Conservation (phyloP, 75 land plant genomes). For the Sequoia sempervirens region DNA sequence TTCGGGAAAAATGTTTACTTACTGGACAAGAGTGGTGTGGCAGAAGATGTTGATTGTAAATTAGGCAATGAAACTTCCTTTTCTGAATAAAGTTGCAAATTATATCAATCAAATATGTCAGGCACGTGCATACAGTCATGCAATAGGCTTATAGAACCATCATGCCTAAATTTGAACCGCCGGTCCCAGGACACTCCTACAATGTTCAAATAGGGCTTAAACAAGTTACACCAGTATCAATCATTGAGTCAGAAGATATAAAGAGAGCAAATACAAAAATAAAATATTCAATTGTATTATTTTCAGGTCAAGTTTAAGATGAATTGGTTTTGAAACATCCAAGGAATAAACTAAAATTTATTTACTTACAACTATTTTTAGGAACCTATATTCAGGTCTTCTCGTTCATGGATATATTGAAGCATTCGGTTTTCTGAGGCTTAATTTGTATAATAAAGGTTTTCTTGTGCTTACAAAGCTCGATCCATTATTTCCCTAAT, state of each 20-base stretch:
- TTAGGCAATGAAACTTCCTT: not conserved
- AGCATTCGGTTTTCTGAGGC: conserved; percentile 11
- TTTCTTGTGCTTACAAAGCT: not conserved
- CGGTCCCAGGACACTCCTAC: not conserved
- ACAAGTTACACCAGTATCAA: not conserved
- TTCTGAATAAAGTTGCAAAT: not conserved
- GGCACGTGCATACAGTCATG: not conserved
- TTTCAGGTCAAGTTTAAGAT: not conserved
- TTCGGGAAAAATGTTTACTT: not conserved
- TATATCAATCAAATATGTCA: not conserved
- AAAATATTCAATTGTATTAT: not conserved
- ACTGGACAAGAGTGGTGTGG: not conserved
- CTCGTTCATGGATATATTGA: conserved; percentile 12
- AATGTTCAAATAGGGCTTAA: not conserved
- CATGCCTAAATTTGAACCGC: not conserved
- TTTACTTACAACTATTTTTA: conserved; percentile 6
- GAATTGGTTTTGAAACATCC: not conserved
- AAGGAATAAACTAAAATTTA: not conserved
- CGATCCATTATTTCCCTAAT: not conserved
- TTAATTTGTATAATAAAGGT: not conserved
- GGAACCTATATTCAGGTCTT: not conserved
- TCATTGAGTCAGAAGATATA: too few relatives aligned
- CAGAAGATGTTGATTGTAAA: not conserved
- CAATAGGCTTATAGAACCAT: not conserved
- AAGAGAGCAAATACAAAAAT: not conserved